These are phyloP conservation scores for Rhipidocladum racemiflorum DNA, from an alignment of 176 grass and related monocot species.

Conservation along the genomic window DNA sequence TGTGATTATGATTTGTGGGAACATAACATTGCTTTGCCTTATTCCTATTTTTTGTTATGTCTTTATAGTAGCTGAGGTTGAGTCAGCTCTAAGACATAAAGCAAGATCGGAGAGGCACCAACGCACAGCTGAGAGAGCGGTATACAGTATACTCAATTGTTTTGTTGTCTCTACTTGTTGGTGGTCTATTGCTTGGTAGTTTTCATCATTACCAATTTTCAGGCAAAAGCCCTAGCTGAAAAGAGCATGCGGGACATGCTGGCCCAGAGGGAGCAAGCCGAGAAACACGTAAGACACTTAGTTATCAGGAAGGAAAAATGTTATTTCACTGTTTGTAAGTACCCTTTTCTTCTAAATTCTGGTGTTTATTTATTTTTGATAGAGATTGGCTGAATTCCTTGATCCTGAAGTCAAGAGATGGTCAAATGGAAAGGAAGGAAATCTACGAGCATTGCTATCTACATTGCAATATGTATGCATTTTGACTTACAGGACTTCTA, in stretches of 20 bases:
- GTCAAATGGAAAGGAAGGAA: constrained; percentile 99
- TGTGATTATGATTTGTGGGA: background rate
- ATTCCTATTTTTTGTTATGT: constrained; percentile 27
- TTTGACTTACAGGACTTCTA: constrained; percentile 23
- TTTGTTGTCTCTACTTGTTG: constrained; percentile 27
- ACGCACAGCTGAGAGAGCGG: constrained; percentile 81
- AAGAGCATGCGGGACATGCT: constrained; percentile 87
- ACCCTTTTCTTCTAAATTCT: constrained; percentile 8
- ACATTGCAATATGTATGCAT: constrained; percentile 92
- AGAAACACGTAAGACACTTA: constrained; percentile 69
- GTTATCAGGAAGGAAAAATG: constrained; percentile 5
- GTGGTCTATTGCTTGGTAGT: constrained; percentile 2
- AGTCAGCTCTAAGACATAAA: constrained; percentile 81
- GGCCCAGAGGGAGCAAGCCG: constrained; percentile 87
- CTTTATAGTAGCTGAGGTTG: constrained; percentile 51
- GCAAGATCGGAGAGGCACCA: constrained; percentile 87
- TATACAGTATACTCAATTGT: constrained; percentile 59
- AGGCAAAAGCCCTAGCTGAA: constrained; percentile 97
- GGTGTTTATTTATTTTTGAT: constrained; percentile 23
- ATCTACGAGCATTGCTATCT: constrained; percentile 89
- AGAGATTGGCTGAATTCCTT: constrained; percentile 88
- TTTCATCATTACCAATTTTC: constrained; percentile 41
- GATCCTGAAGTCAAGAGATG: constrained; percentile 96
- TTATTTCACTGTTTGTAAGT: background rate
- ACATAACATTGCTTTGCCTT: background rate